Evolutionary conservation across 768 basidiomycete genomes (phyloP).

Genomic region (Auricularia sp.): DNA sequence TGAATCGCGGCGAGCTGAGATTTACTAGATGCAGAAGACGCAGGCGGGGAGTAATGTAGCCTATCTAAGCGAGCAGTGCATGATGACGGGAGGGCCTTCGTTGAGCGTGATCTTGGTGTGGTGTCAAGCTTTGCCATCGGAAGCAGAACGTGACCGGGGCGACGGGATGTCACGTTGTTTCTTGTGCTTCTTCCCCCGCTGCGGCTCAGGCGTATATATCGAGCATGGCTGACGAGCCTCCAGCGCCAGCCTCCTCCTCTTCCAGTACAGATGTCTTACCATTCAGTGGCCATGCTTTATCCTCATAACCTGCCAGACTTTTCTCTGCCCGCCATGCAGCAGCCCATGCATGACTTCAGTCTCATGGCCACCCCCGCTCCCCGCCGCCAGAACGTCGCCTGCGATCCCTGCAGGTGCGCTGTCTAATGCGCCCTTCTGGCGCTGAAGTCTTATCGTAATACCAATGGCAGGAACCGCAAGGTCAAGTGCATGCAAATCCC

Average conservation of each 20-base stretch:
- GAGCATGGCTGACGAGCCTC: background rate
- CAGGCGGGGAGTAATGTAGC: background rate
- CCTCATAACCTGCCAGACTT: background rate
- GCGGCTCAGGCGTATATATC: background rate
- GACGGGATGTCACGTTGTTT: background rate
- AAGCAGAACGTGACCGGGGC: background rate
- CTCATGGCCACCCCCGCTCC: slow-evolving; percentile 43
- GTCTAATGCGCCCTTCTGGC: slow-evolving; percentile 9
- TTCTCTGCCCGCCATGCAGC: background rate
- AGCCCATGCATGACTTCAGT: background rate
- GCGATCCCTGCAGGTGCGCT: slow-evolving; percentile 77
- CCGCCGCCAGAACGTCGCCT: slow-evolving; percentile 86
- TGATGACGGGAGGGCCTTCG: background rate
- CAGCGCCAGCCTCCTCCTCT: background rate
- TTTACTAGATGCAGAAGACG: background rate
- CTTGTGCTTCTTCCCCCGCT: background rate
- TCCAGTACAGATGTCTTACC: background rate
- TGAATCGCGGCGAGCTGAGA: background rate
- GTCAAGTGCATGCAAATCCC: slow-evolving; percentile 81
- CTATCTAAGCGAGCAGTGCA: background rate
- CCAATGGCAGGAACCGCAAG: slow-evolving; percentile 55
- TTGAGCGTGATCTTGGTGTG: background rate
- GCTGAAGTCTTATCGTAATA: slow-evolving; percentile 3
- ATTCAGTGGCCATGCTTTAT: background rate
- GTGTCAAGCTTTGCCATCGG: background rate